Conservation (phyloP, 192 early-diverging fungal genomes). For the Backusella australiensis region DNA sequence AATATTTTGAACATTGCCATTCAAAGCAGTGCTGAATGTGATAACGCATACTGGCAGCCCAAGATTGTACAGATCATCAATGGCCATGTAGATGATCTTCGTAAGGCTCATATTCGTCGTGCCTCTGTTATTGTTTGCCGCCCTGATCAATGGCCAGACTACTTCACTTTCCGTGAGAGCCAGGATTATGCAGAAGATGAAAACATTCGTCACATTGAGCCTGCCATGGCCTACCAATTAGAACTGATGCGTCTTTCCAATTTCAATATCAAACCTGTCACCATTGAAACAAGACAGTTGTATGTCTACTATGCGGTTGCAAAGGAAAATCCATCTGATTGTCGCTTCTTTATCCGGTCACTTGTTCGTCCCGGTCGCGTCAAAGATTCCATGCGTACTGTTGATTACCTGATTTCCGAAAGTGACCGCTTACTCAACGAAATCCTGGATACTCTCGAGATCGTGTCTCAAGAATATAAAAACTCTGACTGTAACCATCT, state of each 20-base stretch:
- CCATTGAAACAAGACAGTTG: constrained; percentile 89
- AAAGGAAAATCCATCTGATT: constrained; percentile 92
- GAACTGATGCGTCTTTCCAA: constrained; percentile 88
- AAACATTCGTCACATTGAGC: constrained; percentile 97
- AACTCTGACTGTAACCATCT: constrained; percentile 99
- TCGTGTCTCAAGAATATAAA: constrained; percentile 81
- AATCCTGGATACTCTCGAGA: constrained; percentile 92
- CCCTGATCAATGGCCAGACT: constrained; percentile 78
- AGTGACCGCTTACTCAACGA: constrained; percentile 89
- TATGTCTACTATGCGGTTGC: constrained; percentile 93
- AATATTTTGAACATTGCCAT: constrained; percentile 88
- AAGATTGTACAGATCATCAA: constrained; percentile 65
- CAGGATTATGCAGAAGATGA: constrained; percentile 82
- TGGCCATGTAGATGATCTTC: constrained; percentile 54
- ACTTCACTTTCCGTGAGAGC: constrained; percentile 94
- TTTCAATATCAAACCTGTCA: constrained; percentile 95
- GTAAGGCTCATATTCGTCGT: constrained; percentile 76
- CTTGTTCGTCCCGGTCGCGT: constrained; percentile 90
- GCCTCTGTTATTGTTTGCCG: constrained; percentile 88
- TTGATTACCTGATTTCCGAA: constrained; percentile 94
- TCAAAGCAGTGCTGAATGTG: constrained; percentile 61
- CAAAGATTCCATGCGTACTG: constrained; percentile 74
- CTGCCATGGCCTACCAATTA: constrained; percentile 95
- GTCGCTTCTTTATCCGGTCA: constrained; percentile 95
- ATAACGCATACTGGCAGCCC: constrained; percentile 70